Percentiles rank a stretch among this genome's conserved stretches.
Conservation (phyloP, 768 basidiomycete species). For the Phanerochaete carnosa region DNA sequence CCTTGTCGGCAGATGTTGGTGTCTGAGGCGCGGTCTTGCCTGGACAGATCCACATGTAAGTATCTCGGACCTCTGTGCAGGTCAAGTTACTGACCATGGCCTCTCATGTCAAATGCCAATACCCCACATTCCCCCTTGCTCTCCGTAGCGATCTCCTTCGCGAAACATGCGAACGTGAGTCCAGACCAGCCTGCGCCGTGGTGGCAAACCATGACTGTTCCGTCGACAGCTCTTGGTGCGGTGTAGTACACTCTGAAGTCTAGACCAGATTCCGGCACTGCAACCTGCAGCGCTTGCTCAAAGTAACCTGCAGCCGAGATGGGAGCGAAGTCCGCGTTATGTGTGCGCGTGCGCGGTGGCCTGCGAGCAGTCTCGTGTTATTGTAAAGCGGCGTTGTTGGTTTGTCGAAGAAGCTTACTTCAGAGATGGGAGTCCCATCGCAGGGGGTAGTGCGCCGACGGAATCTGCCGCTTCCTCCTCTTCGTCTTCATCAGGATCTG, state of each 20-base stretch:
- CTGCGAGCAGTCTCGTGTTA: not conserved
- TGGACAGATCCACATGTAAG: slow-evolving; percentile 23
- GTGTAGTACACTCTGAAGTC: slow-evolving; percentile 85
- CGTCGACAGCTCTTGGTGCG: slow-evolving; percentile 50
- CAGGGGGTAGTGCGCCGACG: slow-evolving; percentile 58
- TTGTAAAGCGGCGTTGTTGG: not conserved
- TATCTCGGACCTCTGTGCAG: not conserved
- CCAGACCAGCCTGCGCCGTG: slow-evolving; percentile 95
- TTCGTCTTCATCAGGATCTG: slow-evolving; percentile 35
- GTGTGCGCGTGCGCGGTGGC: slow-evolving; percentile 25
- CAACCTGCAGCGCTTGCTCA: slow-evolving; percentile 72
- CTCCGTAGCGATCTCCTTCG: slow-evolving; percentile 66
- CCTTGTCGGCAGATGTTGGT: slow-evolving; percentile 28
- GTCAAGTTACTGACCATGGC: slow-evolving; percentile 65
- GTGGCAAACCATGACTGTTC: slow-evolving; percentile 84
- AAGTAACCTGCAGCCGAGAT: slow-evolving; percentile 80
- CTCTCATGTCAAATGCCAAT: slow-evolving; percentile 75
- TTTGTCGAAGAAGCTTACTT: slow-evolving; percentile 32
- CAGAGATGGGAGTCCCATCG: slow-evolving; percentile 63
- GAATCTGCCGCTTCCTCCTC: slow-evolving; percentile 54
- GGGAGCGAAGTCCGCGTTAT: slow-evolving; percentile 67
- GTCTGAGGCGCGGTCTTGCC: slow-evolving; percentile 60
- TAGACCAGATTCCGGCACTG: slow-evolving; percentile 56
- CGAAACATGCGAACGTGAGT: slow-evolving; percentile 85
- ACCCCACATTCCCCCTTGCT: slow-evolving; percentile 76